Conservation (phyloP, 768 basidiomycete genomes). For the Suillus clintonianus region DNA sequence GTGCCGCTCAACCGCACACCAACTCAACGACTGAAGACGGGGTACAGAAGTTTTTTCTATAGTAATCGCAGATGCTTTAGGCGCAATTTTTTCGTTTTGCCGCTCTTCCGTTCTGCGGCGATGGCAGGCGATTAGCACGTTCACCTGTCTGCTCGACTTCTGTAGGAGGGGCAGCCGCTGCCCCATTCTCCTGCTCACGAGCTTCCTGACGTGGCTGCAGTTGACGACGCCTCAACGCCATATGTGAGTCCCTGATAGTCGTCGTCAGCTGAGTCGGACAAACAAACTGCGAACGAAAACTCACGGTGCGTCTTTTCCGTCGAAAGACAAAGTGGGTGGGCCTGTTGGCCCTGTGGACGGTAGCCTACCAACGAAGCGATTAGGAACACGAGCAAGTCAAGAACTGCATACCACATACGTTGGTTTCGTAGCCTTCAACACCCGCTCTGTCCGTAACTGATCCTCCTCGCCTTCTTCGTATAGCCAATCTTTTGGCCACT, state of each 20-base stretch:
- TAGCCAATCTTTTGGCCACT: constrained; percentile 28
- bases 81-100: not conserved
- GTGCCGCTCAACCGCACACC: too few relatives aligned
- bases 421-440: not conserved
- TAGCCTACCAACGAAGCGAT: not conserved
- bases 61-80: not conserved
- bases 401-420: not conserved
- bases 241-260: not conserved
- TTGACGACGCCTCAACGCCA: not conserved
- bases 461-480: constrained; percentile 10
- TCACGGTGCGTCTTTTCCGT: not conserved
- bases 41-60: too few relatives aligned
- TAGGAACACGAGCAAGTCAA: not conserved
- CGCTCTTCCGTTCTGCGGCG: not conserved
- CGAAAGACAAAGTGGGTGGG: not conserved
- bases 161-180: not conserved
- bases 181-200: not conserved
- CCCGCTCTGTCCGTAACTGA: not conserved
- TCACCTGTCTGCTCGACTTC: not conserved
- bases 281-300: not conserved
- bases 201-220: not conserved
- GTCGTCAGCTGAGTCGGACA: not conserved
- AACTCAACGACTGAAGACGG: too few relatives aligned
- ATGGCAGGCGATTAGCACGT: not conserved
- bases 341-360: not conserved